Conservation (phyloP, 31 red algal genomes). For the Porphyra umbilicalis region DNA sequence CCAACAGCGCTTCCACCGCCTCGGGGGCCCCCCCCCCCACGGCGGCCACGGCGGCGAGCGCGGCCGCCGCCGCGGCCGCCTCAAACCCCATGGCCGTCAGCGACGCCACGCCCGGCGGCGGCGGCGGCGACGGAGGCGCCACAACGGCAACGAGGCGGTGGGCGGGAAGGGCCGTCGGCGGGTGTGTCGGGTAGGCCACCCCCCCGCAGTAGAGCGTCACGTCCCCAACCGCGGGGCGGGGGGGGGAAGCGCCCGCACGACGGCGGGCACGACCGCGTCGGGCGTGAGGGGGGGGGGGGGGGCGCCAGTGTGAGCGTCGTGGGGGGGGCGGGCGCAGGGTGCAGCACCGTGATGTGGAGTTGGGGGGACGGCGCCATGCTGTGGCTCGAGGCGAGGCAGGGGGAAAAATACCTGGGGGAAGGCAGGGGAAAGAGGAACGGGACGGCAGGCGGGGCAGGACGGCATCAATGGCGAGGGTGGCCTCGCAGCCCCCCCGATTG, state of each 20-base stretch:
- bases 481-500: too few species aligned
- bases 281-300: background rate
- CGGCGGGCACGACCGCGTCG: background rate
- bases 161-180: background rate
- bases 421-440: too few species aligned
- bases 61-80: background rate
- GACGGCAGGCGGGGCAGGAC: too few species aligned
- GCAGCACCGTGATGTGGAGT: background rate
- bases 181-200: background rate
- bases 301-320: background rate
- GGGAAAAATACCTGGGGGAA: too few species aligned
- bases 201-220: background rate
- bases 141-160: background rate
- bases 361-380: background rate
- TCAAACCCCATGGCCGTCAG: background rate
- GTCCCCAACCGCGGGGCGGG: background rate
- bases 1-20: background rate
- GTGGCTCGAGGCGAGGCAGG: too few species aligned
- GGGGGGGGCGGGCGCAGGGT: background rate
- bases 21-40: background rate
- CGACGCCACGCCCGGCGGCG: background rate
- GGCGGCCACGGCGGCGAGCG: background rate
- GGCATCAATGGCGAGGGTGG: too few species aligned
- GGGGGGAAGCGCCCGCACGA: background rate
- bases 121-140: background rate